These are phyloP conservation scores for Gossypium thurberi DNA, from an alignment of 345 rosid genomes.

Conservation along the genomic window DNA sequence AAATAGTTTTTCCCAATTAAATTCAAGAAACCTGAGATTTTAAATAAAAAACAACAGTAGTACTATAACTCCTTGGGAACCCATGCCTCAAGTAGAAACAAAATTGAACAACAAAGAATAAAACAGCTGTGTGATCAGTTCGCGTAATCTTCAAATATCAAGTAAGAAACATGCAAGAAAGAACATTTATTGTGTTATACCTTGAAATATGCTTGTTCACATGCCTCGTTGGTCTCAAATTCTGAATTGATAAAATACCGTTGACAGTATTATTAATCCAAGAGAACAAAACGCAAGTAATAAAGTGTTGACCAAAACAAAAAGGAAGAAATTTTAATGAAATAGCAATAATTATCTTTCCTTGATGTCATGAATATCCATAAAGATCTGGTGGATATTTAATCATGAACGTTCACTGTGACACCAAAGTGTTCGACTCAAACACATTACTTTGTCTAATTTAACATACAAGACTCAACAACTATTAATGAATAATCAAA, in stretches of 20 bases:
- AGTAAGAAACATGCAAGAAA: neutral
- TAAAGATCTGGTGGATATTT: no score
- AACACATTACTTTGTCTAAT: no score
- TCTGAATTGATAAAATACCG: conserved; percentile 35
- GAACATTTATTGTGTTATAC: conserved; percentile 21
- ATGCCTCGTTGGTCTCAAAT: conserved; percentile 67
- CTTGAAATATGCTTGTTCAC: conserved; percentile 87
- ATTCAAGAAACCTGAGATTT: neutral
- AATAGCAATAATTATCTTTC: neutral
- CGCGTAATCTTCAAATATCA: neutral
- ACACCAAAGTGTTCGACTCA: no score
- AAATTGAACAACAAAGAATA: neutral
- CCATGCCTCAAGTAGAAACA: neutral
- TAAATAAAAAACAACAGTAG: neutral
- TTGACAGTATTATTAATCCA: neutral
- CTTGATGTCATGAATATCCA: no score
- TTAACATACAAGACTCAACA: no score
- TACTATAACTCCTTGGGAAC: neutral
- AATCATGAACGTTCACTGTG: no score
- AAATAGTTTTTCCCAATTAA: neutral
- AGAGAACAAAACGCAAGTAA: neutral
- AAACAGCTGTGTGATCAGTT: neutral
- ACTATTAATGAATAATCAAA: no score
- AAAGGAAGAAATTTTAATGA: neutral
- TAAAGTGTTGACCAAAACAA: neutral